Evolutionary conservation across 805 yeast genomes (phyloP).

Genomic region (Starmerella geochares): DNA sequence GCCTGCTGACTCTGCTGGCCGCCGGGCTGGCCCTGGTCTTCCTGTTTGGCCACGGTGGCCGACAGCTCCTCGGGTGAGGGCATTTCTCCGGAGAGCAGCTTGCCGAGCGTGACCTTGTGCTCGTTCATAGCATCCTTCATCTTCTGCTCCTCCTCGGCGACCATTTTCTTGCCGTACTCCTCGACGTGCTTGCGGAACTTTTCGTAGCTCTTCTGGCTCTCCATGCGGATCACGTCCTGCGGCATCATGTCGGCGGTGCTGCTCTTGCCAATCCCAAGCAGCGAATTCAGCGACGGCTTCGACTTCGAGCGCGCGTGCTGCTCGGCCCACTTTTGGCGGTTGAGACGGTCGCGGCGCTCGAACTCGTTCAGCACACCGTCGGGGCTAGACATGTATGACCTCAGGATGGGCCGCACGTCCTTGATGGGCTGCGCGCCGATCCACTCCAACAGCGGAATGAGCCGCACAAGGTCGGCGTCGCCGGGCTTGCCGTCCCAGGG

Average conservation of each 20-base stretch:
- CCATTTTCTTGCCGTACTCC: conserved; percentile 56
- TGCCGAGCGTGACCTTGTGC: conserved; percentile 74
- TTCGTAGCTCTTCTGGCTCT: conserved; percentile 81
- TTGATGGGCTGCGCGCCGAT: conserved; percentile 74
- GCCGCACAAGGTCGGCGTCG: conserved; percentile 58
- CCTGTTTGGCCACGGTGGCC: conserved; percentile 23
- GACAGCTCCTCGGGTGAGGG: conserved; percentile 32
- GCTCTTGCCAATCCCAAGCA: conserved; percentile 51
- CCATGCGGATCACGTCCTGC: conserved; percentile 78
- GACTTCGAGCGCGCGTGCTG: conserved; percentile 29
- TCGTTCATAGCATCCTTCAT: conserved; percentile 68
- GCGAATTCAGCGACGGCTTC: conserved; percentile 39
- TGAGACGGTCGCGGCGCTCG: conserved; percentile 59
- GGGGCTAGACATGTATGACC: conserved; percentile 56
- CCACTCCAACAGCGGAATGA: conserved; percentile 91
- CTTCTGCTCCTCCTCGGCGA: conserved; percentile 41
- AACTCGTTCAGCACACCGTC: conserved; percentile 65
- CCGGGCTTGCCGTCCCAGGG: conserved; percentile 83
- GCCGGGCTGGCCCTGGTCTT: conserved; percentile 16
- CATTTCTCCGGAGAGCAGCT: conserved; percentile 63
- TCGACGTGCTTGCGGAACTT: conserved; percentile 70
- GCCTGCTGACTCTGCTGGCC: conserved; percentile 7
- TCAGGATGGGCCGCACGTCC: conserved; percentile 83
- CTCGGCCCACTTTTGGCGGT: conserved; percentile 45
- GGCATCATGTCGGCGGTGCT: conserved; percentile 56